Base-by-base conservation (phyloP, 805 yeast species). In the Kodamaea kaohsiungensis region DNA sequence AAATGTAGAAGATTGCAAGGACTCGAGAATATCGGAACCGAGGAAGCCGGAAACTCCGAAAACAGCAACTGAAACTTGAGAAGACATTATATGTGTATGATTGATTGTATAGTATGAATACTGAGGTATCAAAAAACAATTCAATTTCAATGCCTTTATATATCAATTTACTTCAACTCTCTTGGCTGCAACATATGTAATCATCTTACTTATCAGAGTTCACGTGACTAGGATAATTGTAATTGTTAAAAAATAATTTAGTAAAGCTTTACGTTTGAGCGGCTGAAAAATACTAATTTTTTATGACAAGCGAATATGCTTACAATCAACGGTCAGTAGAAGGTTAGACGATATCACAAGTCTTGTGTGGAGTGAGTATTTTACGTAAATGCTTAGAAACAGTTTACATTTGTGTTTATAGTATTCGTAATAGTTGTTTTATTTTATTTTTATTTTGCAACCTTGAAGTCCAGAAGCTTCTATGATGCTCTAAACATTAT, bases 11-110 rank as follows among this genome's bases (percentile, higher is more conserved):
- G 78, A 70, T n/a, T 76, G 60, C 46, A 85, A 66, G 7, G 84
- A 83, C 1, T 68, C 71, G 15, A 82, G 53, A 37, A 73, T 65
- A 46, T 83, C 81, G 56, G 69, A 66, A 43, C 85, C 87, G 40
- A 85, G 66, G 58, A 65, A 56, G 19, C 89, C 89, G 57, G 76
- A 70, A 49, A 76, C 60, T 38, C 89, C 88, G 55, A 79, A 62
- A 52, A 85, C 63, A 38, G 87, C 88, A 53, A 85, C 63, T 6
- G 47, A 19, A 40, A 17, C 45, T 17, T 17, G 16, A 40, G 45
- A 38, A 30, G 35, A 30, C 35, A 30, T 30, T 30, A 30, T 30
- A 30, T 8, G 6, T 22, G 8, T 30, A 30, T 30, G 10, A 5
- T 30, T 30, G 35, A 30, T 9, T 30, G 35, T 5, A 9, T 30